Base-by-base conservation (phyloP, 2,329 filamentous ascomycete genomes). In the Colletotrichum sojae region DNA sequence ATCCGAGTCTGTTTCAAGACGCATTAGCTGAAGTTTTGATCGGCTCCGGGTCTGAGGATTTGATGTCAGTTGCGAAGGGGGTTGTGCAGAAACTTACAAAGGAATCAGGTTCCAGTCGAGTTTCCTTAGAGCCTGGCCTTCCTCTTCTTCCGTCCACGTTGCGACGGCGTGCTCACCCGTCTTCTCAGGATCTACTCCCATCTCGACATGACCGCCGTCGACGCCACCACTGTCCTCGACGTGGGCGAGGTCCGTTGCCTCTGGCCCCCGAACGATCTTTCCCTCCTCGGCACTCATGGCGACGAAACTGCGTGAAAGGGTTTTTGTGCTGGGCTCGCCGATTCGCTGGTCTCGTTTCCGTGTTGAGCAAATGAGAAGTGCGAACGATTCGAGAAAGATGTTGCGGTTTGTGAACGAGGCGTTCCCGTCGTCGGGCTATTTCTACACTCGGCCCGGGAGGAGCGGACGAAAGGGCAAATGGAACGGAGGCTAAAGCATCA, bases 101-200 rank as follows among this genome's bases (percentile, higher is more conserved):
- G 67, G 61, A 27, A 60, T 65, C 20, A 60, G 40, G 40, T 51
- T 53, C 67, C 57, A 59, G n/a, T 65, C 62, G 10, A 65, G 48
- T n/a, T 59, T 65, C 16, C 54, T 65, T 31, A 65, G 31, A 15
- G 62, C 62, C 13, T 57, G 31, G 9, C 36, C 43, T 36, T 65
- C 62, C 18, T 65, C 54, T 31, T 65, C 62, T 12, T 40, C 51
- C 8, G 62, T 58, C 62, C 62, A 65, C 31, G 62, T 65, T 16
- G 40, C 40, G 5, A 40, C 16, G 31, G 16, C 0, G 1, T 18
- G 12, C 2, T 15, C 20, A 3, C 18, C 40, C 5, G 15, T 18
- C 15, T 58, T 48, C 25, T 15, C 46, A 18, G 53, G 0, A 5
- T 58, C 55, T 10, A 46, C n/a, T 9, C 0, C 25, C 13, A n/a